Evolutionary conservation across 768 basidiomycete species (phyloP), one percentile per base, ranked within the genome.

Genomic region (Lentinula sp.): DNA sequence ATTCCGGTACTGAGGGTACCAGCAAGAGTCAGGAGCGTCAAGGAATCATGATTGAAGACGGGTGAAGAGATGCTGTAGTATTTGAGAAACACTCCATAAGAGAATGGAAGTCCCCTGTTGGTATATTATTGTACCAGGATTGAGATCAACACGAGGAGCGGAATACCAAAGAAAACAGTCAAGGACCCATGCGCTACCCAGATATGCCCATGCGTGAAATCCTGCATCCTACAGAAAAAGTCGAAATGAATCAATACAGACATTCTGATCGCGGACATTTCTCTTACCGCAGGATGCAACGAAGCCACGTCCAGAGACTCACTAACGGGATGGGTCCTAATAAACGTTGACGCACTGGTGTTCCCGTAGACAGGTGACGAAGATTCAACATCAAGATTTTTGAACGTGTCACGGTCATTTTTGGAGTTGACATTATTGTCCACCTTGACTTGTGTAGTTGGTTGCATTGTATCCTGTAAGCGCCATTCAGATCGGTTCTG

Each of bases 61-160:
- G 69, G 65, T 52, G 66, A 62, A 34, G 67, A 61, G 37, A 59
- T 45, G 21, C 45, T 50, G 57, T 71, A 72, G 34, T 67, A 60
- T 35, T 67, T 50, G 35, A 72, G 64, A 57, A 71, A 71, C 9
- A 69, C 66, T 21, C 70, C 71, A 45, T 67, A 71, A 28, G 70
- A 67, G 40, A 66, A 70, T n/a, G 71, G 71, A 59, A 70, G 68
- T 5, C 63, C 59, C 65, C 65, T 65, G 40, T 15, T 21, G 18
- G 45, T 9, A 31, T 13, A 23, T 31, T 10, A 18, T 4, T 54
- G n/a, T 43, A 15, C 6, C 40, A 34, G 39, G 1, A 21, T 50
- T 13, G 34, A n/a, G 18, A 40, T 35, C 11, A 7, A 43, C 8
- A 45, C 13, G 28, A 34, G 21, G 16, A 5, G 18, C 7, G 28